Base-by-base conservation (phyloP, 2,329 filamentous ascomycete species). In the Cladophialophora exuberans region DNA sequence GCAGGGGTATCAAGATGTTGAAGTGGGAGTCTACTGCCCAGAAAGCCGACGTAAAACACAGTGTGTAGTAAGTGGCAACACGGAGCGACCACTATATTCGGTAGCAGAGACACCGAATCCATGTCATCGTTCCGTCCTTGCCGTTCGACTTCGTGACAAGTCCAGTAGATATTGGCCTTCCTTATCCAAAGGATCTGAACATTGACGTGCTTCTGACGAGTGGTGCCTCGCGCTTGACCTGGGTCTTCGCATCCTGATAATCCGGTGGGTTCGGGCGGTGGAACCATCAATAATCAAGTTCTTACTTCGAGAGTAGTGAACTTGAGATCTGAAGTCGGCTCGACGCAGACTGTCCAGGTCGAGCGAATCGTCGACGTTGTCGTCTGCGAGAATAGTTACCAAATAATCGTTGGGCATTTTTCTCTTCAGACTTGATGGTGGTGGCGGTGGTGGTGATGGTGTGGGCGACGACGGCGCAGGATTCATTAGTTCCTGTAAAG, bases 401-500 rank as follows among this genome's bases (percentile, higher is more conserved):
- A 39, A 11, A 4, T 10, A n/a, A 18, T 51, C 47, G 7, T 42
- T 18, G 4, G 47, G 26, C 10, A 15, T 9, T 15, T 42, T 35
- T n/a, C 38, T 42, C 25, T 51, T 51, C 36, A 42, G 18, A 4
- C 18, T 31, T 20, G 36, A 15, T 17, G 47, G 20, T 13, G 47
- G 28, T 11, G 7, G 38, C 9, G 38, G n/a, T n/a, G n/a, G n/a
- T n/a, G n/a, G n/a, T n/a, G n/a, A n/a, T n/a, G n/a, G n/a, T n/a
- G n/a, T n/a, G n/a, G n/a, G n/a, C n/a, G n/a, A n/a, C n/a, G n/a
- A n/a, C n/a, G n/a, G 26, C 10, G 17, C 36, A 13, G 52, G 52
- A 25, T 54, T 54, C 52, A 54, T 54, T 15, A 54, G 44, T 28
- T 54, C 36, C 7, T 49, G 20, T 6, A 54, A 31, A 22, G 26